Evolutionary conservation across 2,329 filamentous ascomycete species (phyloP), one percentile per base, ranked within the genome.

Genomic region (Cladosporium austrohemisphaericum): DNA sequence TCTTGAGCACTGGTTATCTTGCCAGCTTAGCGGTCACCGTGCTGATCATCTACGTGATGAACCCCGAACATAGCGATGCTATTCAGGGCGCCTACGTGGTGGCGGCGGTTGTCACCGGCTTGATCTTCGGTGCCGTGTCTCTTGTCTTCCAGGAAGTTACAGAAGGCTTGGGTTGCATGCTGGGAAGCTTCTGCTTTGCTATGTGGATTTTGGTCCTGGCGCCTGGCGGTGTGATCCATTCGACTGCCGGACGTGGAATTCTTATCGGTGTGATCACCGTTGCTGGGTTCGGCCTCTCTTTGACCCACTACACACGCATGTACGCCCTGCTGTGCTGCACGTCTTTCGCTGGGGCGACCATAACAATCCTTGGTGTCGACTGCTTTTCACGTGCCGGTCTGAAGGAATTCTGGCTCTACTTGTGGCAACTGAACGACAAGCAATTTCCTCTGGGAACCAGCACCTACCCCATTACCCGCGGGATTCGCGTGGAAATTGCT

Each of bases 321-420:
- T 92, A 92, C 67, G 85, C 83, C 1, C 71, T 95, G 41, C 92
- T 96, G 29, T 73, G 74, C 10, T 81, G 80, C 40, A 89, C 89
- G 10, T 81, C 91, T 0, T 94, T 96, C 63, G 78, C 82, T 4
- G 92, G 92, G 6, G 85, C 89, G 3, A 95, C 89, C 0, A 81
- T 81, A 3, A 76, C 85, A 1, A 79, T 95, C 11, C 69, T 97
- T 2, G 92, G 92, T 2, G 86, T 97, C 51, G 92, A 97, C 65
- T 95, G 89, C 67, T 94, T 92, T 60, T 92, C 84, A 60, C 77
- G 83, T 54, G 89, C 90, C n/a, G 92, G 92, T 0, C 72, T 95
- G 59, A 96, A 95, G 67, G 92, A 97, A 66, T 96, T 96, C 58
- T 97, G 92, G 92, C 78, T 88, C 5, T 97, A 94, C 65, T 76